Conservation (phyloP, 176 grass and related monocot species). For the Aechmea fasciata region DNA sequence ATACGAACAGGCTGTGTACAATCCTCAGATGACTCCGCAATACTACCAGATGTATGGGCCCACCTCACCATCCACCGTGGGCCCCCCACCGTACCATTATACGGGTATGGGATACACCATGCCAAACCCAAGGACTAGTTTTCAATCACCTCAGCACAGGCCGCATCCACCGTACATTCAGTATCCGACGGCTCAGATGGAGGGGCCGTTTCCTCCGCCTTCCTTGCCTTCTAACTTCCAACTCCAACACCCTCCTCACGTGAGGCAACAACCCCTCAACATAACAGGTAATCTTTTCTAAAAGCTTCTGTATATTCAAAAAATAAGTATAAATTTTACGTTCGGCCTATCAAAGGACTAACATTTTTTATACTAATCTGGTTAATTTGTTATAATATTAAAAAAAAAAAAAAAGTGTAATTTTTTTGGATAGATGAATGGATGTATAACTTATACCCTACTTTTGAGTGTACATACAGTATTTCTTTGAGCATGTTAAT, state of each 20-base stretch:
- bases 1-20: conserved; percentile 21
- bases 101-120: conserved; percentile 5
- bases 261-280: conserved; percentile 3
- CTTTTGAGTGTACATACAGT: too few species aligned
- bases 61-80: conserved; percentile 17
- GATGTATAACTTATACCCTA: too few species aligned
- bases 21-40: conserved; percentile 27
- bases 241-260: conserved; percentile 24
- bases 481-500: too few species aligned
- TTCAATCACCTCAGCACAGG: conserved; percentile 2
- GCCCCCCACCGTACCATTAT: conserved; percentile 20
- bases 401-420: too few species aligned
- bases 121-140: conserved; percentile 13
- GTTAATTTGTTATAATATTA: not conserved
- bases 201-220: conserved; percentile 11
- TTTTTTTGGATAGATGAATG: too few species aligned
- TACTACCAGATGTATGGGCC: conserved; percentile 32
- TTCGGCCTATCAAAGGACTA: not conserved
- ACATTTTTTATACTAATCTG: not conserved
- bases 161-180: conserved; percentile 13
- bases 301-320: not conserved
- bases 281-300: conserved; percentile 11
- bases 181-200: conserved; percentile 10
- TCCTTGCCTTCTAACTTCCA: conserved; percentile 9
- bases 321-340: not conserved